phyloP scores from a whole-genome alignment of 1,139 yeast genomes.

The Petasospora fabianii region DNA sequence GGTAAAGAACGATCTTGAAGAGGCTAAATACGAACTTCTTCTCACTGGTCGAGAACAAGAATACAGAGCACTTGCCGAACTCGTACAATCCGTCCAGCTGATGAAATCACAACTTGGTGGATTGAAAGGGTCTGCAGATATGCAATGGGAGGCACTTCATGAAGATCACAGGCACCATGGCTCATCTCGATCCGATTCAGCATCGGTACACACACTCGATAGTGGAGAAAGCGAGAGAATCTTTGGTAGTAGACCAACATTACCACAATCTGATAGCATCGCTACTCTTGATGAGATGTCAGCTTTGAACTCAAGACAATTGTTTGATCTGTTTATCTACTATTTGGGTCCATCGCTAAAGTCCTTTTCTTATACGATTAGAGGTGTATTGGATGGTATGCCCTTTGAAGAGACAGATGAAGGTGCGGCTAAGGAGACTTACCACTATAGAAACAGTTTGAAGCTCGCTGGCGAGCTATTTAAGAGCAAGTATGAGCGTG shows the following conservation, averaged over 20 bases:
- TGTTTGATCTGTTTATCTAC: conserved; percentile 63
- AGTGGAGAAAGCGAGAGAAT: conserved; percentile 2
- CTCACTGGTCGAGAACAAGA: conserved; percentile 54
- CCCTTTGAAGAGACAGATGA: conserved; percentile 46
- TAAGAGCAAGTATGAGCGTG: conserved; percentile 51
- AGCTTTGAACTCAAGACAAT: conserved; percentile 40
- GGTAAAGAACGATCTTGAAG: conserved; percentile 48
- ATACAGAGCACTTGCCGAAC: conserved; percentile 39
- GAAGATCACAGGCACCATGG: conserved; percentile 1
- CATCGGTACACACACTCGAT: conserved; percentile 7
- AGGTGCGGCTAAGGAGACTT: conserved; percentile 36
- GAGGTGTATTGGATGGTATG: conserved; percentile 55
- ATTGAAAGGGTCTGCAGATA: conserved; percentile 61
- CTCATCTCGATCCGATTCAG: conserved; percentile 2
- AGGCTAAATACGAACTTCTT: conserved; percentile 58
- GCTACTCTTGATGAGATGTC: conserved; percentile 16
- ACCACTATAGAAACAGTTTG: conserved; percentile 48
- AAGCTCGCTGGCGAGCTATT: conserved; percentile 51
- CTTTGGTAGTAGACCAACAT: not conserved
- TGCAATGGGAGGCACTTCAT: conserved; percentile 48
- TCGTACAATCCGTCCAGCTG: conserved; percentile 51
- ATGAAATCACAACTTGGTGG: conserved; percentile 64
- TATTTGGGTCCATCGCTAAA: conserved; percentile 72
- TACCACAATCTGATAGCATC: conserved; percentile 10
- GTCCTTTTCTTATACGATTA: conserved; percentile 61